Conservation (phyloP, 208 protist species). For the Crithidia bombi region DNA sequence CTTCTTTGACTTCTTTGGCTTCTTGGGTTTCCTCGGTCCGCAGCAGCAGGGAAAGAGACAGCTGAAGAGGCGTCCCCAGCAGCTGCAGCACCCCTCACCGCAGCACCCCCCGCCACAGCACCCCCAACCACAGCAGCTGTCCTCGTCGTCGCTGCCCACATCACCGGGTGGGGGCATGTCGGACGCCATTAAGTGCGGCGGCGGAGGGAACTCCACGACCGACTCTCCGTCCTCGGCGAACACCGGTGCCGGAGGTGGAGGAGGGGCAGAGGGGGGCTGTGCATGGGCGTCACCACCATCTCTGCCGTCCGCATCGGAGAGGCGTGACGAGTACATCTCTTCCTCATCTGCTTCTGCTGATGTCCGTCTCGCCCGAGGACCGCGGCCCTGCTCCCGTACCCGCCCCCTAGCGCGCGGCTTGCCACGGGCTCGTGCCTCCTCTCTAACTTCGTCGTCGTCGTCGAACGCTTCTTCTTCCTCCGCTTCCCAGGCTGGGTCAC, state of each 20-base stretch:
- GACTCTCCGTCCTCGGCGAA: constrained; percentile 27
- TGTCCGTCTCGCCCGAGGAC: neutral
- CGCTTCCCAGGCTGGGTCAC: neutral
- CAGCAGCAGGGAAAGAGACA: constrained; percentile 53
- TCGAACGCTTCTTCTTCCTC: neutral
- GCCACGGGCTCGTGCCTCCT: neutral
- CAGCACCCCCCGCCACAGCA: constrained; percentile 21
- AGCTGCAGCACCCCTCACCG: constrained; percentile 29
- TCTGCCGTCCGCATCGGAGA: neutral
- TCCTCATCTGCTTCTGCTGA: neutral
- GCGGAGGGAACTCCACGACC: constrained; percentile 68
- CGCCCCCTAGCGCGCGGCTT: no score
- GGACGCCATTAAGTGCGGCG: constrained; percentile 42
- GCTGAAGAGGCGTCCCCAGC: constrained; percentile 30
- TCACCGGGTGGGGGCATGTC: constrained; percentile 63
- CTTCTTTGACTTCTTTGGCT: constrained; percentile 16
- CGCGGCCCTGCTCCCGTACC: neutral
- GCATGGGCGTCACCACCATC: neutral
- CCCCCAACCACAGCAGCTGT: constrained; percentile 34
- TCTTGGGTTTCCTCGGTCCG: constrained; percentile 5
- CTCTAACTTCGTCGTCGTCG: neutral
- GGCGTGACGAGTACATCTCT: neutral
- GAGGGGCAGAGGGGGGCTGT: neutral
- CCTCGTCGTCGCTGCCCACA: constrained; percentile 27
- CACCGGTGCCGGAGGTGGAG: constrained; percentile 21